A percentile compares a stretch with the other conserved stretches of the same genome.
Evolutionary conservation across 139 green algal genomes (phyloP).

Genomic region (Edaphochlamys debaryana): DNA sequence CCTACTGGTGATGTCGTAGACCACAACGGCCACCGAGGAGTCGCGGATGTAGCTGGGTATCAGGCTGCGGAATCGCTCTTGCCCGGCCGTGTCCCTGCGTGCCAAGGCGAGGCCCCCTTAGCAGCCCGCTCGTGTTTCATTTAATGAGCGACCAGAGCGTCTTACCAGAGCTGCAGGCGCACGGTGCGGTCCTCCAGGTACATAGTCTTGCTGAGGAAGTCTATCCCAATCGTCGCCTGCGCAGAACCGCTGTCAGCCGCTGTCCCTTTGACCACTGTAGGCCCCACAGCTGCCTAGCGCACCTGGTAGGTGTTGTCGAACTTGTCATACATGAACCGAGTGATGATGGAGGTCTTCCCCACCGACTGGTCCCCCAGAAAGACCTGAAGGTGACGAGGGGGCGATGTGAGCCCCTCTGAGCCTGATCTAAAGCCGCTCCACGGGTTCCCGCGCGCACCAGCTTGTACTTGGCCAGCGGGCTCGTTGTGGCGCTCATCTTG

Average conservation of each 20-base stretch:
- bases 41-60: slow-evolving; percentile 99
- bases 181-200: slow-evolving; percentile 99
- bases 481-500: slow-evolving; percentile 34
- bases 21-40: slow-evolving; percentile 96
- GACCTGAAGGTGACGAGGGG: slow-evolving; percentile 62
- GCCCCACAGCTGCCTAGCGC: background rate
- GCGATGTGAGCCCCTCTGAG: background rate
- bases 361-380: slow-evolving; percentile 94
- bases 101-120: too few relatives aligned
- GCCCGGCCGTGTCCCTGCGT: slow-evolving; percentile 95
- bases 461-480: slow-evolving; percentile 98
- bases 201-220: slow-evolving; percentile 99
- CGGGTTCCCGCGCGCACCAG: slow-evolving; percentile 71
- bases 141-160: too few relatives aligned
- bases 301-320: slow-evolving; percentile 99
- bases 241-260: background rate
- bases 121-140: too few relatives aligned
- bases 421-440: background rate
- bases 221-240: slow-evolving; percentile 99
- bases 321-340: slow-evolving; percentile 99
- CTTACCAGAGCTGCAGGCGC: slow-evolving; percentile 97
- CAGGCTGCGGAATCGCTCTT: slow-evolving; percentile 96
- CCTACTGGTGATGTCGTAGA: slow-evolving; percentile 98
- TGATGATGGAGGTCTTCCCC: slow-evolving; percentile 99
- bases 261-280: background rate